Conservation (phyloP, 2,329 filamentous ascomycete genomes). For the Apiospora rasikravindrae region DNA sequence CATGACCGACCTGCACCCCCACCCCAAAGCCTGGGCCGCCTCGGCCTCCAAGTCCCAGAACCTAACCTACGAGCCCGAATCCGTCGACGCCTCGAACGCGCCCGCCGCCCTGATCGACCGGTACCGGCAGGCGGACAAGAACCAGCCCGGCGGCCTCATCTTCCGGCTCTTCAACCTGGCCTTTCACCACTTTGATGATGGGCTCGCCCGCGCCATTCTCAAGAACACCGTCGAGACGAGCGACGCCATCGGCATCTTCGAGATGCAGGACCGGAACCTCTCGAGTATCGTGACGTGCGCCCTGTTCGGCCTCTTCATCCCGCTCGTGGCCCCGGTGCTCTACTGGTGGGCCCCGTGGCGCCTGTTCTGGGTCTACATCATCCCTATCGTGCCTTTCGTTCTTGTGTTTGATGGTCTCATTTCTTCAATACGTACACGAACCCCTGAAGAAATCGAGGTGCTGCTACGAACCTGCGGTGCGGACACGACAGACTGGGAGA, state of each 20-base stretch:
- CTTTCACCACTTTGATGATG: slow-evolving; percentile 79
- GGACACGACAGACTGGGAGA: slow-evolving; percentile 51
- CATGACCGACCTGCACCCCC: slow-evolving; percentile 70
- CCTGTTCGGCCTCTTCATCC: slow-evolving; percentile 56
- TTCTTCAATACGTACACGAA: slow-evolving; percentile 70
- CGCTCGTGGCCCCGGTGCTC: slow-evolving; percentile 58
- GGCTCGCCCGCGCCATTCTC: slow-evolving; percentile 64
- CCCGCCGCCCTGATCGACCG: slow-evolving; percentile 53
- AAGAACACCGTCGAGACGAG: slow-evolving; percentile 67
- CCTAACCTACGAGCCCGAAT: slow-evolving; percentile 62
- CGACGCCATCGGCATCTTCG: slow-evolving; percentile 73
- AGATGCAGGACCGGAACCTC: slow-evolving; percentile 71
- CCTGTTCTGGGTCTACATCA: slow-evolving; percentile 68
- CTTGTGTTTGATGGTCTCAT: slow-evolving; percentile 73
- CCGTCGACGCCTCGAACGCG: slow-evolving; percentile 69
- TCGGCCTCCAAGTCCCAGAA: slow-evolving; percentile 58
- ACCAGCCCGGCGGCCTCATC: slow-evolving; percentile 41
- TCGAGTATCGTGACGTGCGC: slow-evolving; percentile 59
- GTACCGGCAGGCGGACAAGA: slow-evolving; percentile 43
- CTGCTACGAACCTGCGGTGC: slow-evolving; percentile 61
- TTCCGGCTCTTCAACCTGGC: slow-evolving; percentile 76
- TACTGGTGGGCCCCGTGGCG: slow-evolving; percentile 58
- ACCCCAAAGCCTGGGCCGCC: slow-evolving; percentile 63
- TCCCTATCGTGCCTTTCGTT: slow-evolving; percentile 71
- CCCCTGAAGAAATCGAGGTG: slow-evolving; percentile 65